phyloP scores from a whole-genome alignment of 2,329 filamentous ascomycete genomes.

The Aspergillus ochraceus region DNA sequence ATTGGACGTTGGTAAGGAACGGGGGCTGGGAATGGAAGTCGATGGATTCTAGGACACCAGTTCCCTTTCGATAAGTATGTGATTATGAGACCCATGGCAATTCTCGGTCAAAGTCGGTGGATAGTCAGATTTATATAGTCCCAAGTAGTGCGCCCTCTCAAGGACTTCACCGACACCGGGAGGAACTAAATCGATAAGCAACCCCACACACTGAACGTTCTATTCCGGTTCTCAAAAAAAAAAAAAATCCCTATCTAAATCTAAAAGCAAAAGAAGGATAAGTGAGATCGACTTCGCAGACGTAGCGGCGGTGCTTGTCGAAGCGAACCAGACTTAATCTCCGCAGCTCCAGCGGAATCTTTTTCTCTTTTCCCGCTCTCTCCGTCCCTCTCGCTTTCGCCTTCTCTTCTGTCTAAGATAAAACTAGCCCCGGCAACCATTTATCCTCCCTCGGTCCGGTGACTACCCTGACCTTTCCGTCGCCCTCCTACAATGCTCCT shows the following conservation, averaged over 20 bases:
- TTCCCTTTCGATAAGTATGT: neutral
- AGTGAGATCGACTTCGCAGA: neutral
- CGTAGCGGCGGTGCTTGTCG: conserved; percentile 1
- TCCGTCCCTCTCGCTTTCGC: neutral
- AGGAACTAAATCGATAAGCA: too few species aligned
- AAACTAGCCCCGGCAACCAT: neutral
- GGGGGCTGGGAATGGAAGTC: conserved; percentile 35
- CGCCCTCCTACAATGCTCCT: conserved; percentile 24
- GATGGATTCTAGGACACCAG: conserved; percentile 42
- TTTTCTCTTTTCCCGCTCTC: conserved; percentile 2
- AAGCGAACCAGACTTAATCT: neutral
- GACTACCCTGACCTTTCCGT: neutral
- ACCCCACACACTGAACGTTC: too few species aligned
- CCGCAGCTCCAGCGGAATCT: neutral
- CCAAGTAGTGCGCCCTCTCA: neutral
- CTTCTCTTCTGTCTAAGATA: neutral
- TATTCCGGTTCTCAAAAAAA: too few species aligned
- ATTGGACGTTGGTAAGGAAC: conserved; percentile 36
- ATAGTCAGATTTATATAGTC: neutral
- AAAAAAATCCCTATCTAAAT: neutral
- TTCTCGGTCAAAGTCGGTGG: too few species aligned
- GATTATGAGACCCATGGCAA: neutral
- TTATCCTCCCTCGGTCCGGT: conserved; percentile 3
- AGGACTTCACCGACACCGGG: too few species aligned
- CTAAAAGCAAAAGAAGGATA: neutral